Base-by-base conservation (phyloP, 2,329 filamentous ascomycete genomes). In the Xylariaceae sp. region DNA sequence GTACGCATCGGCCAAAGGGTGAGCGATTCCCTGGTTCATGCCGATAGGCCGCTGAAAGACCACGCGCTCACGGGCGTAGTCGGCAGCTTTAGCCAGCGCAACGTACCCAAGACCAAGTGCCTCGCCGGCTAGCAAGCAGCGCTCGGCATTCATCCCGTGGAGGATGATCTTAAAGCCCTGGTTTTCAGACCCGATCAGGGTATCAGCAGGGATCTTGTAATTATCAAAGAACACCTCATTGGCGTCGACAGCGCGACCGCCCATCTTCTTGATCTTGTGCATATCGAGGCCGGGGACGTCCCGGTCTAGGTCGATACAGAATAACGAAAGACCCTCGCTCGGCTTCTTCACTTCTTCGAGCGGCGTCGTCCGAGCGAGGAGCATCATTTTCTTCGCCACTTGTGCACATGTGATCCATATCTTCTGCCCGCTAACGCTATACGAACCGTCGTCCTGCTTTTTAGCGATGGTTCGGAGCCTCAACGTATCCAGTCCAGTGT, bases 381-480 rank as follows among this genome's bases (percentile, higher is more conserved):
- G 76, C 3, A 95, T 85, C 89, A 95, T 95, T 64, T 89, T 89
- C 3, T 79, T 78, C 0, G 89, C 89, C 0, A 92, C 86, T 67
- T 95, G 88, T 0, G 89, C 89, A 51, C 84, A 91, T 0, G 88
- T 89, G 52, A 94, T 95, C 89, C 89, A 95, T 52, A 92, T 91
- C 73, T 95, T 95, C 67, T 92, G 88, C 0, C 89, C 89, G 0
- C 81, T 81, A 8, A 95, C 77, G 1, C 72, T 75, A 67, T 91
- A 95, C 3, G 74, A 77, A 11, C 80, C 80, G 26, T 83, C 80
- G 2, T 58, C 53, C 39, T 69, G 64, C 60, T 77, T 80, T 32
- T 70, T 77, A 0, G 89, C 89, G 4, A 73, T 71, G 0, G 88
- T 92, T 40, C 76, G 78, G 3, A 95, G 73, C 42, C 84, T 81